A percentile compares a stretch with the other conserved stretches of the same genome.
These are phyloP conservation scores for Monosporascus sp. DNA, from an alignment of 2,329 filamentous ascomycete species.

Conservation along the genomic window DNA sequence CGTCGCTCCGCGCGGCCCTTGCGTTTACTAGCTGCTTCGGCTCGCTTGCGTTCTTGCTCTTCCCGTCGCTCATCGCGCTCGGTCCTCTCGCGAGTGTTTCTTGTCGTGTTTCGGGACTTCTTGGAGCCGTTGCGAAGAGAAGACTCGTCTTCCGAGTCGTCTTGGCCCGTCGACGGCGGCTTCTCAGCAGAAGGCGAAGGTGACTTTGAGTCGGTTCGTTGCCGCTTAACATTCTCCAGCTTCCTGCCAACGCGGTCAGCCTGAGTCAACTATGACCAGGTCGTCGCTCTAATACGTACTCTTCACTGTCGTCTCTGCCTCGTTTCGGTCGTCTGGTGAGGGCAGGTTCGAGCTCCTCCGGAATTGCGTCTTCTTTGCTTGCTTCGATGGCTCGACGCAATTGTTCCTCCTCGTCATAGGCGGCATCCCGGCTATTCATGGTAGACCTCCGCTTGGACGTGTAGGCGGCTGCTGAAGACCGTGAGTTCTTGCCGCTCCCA, in stretches of 20 bases:
- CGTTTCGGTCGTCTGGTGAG: constrained; percentile 67
- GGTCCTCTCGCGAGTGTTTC: constrained; percentile 57
- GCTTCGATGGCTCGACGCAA: constrained; percentile 87
- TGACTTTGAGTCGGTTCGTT: constrained; percentile 75
- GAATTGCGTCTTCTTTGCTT: constrained; percentile 74
- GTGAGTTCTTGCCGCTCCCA: constrained; percentile 50
- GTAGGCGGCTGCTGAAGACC: constrained; percentile 42
- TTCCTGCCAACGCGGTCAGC: constrained; percentile 47
- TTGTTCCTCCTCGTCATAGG: constrained; percentile 92
- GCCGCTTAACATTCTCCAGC: constrained; percentile 68
- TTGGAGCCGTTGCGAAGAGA: constrained; percentile 55
- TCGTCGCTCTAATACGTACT: constrained; percentile 55
- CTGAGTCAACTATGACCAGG: constrained; percentile 9
- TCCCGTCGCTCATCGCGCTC: constrained; percentile 70
- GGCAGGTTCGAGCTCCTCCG: constrained; percentile 45
- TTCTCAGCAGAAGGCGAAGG: constrained; percentile 53
- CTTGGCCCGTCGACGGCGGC: constrained; percentile 40
- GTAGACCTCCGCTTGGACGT: constrained; percentile 83
- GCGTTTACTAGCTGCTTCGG: constrained; percentile 71
- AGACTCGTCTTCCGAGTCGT: constrained; percentile 70
- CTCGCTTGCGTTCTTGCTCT: constrained; percentile 67
- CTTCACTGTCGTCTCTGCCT: constrained; percentile 85
- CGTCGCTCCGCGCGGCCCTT: constrained; percentile 78
- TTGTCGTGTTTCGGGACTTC: constrained; percentile 53
- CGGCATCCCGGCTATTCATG: constrained; percentile 94